These are phyloP conservation scores for Neofusicoccum umdonicola DNA, from an alignment of 2,329 filamentous ascomycete species.

Conservation along the genomic window DNA sequence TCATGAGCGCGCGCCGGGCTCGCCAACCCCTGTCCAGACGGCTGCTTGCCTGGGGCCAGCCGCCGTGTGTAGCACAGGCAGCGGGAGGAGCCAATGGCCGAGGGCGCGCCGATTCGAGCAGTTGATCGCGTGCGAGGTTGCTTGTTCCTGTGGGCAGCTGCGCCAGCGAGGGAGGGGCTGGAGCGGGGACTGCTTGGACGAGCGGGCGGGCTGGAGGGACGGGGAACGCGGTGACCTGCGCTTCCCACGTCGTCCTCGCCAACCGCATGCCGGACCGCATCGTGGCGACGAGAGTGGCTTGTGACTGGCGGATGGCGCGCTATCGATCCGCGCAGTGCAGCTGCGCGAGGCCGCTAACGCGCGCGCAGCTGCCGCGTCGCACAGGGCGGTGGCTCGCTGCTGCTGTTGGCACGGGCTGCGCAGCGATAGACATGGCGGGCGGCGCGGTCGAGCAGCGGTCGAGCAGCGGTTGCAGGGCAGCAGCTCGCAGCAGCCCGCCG, in stretches of 20 bases:
- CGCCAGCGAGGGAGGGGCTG: not conserved
- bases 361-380: not conserved
- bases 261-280: not conserved
- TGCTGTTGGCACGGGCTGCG: not conserved
- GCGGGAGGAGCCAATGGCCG: not conserved
- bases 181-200: not conserved
- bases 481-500: not conserved
- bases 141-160: slow-evolving; percentile 12
- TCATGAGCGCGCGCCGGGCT: not conserved
- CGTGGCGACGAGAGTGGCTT: not conserved
- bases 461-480: too few species aligned
- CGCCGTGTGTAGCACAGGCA: not conserved
- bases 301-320: not conserved
- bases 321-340: slow-evolving; percentile 10
- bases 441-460: not conserved
- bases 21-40: not conserved
- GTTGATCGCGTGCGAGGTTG: slow-evolving; percentile 11
- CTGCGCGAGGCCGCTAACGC: not conserved
- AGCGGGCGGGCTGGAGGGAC: not conserved
- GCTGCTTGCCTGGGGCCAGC: not conserved
- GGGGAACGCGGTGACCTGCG: not conserved
- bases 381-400: not conserved
- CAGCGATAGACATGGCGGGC: not conserved
- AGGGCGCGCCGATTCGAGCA: not conserved
- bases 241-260: not conserved